phyloP scores from a whole-genome alignment of 805 yeast genomes.

The Yamadazyma kitorensis region DNA sequence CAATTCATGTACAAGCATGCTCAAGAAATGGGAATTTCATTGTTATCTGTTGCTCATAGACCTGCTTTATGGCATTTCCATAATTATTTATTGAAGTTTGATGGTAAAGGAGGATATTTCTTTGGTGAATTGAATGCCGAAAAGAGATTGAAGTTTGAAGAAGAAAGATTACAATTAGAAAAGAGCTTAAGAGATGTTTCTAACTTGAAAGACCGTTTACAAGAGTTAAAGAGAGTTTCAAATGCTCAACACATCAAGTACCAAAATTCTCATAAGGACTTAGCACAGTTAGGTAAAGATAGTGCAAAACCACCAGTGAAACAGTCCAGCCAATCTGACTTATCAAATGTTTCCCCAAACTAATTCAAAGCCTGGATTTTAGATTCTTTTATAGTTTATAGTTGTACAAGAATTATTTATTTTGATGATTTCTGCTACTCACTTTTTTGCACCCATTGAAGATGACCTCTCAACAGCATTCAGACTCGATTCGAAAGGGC shows the following conservation, averaged over 20 bases:
- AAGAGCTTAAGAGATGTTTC: conserved; percentile 69
- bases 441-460: no score
- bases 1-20: conserved; percentile 86
- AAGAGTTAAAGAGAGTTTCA: conserved; percentile 56
- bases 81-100: conserved; percentile 74
- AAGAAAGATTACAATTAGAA: conserved; percentile 71
- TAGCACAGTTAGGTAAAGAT: conserved; percentile 19
- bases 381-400: no score
- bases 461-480: no score
- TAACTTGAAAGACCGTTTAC: conserved; percentile 60
- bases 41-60: conserved; percentile 88
- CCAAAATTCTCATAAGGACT: conserved; percentile 26
- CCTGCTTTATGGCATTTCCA: conserved; percentile 94
- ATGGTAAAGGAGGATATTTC: conserved; percentile 72
- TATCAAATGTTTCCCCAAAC: no score
- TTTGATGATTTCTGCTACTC: no score
- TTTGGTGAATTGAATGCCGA: conserved; percentile 68
- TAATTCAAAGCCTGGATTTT: no score
- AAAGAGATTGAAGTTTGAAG: conserved; percentile 69
- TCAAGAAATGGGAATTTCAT: conserved; percentile 71
- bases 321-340: no score
- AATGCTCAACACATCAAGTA: conserved; percentile 39
- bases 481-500: no score
- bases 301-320: no score
- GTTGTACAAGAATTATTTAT: no score